Evolutionary conservation across 208 protist genomes (phyloP), one percentile per base, ranked within the genome.

Genomic region (Wallacemonas rigidus): DNA sequence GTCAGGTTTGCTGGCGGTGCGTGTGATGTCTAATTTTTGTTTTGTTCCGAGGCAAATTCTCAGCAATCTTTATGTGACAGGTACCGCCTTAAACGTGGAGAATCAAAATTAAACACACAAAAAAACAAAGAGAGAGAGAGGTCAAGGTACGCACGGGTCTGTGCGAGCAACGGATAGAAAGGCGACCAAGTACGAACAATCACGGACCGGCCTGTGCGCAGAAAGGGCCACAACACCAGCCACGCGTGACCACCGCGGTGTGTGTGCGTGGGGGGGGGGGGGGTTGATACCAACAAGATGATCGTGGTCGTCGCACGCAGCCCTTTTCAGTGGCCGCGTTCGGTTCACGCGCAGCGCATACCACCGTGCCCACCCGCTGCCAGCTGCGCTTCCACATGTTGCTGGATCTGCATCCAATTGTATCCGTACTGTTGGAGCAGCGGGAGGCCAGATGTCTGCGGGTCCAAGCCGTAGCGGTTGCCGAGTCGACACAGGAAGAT

Each of bases 401-500:
- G 68, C 39, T 61, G 65, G 17, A 93, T 79, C n/a, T 74, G 80
- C 12, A 73, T 26, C 89, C 92, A 96, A 72, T 93, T 80, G 5
- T 81, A 74, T 15, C 83, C 84, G 61, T 77, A 74, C 43, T 81
- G 51, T 35, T 67, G 80, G 43, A 96, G 72, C n/a, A 96, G 39
- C 39, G 64, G 63, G 8, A 90, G 74, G 15, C 89, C 92, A 1
- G 73, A 73, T 7, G 67, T 38, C 1, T 67, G 43, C 9, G 85
- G 87, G 8, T 82, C 67, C 11, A 94, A 64, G 2, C 87, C 80
- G 64, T 87, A 89, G 1, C 81, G 79, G 56, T 92, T 93, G 38
- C 77, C 80, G 14, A 94, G 76, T 38, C 92, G 89, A 58, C 85
- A 92, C 2, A 96, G 38, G 50, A 94, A 83, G 67, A 96, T 88